phyloP scores from a whole-genome alignment of 2,329 filamentous ascomycete genomes.

The Cytospora chrysosperma region DNA sequence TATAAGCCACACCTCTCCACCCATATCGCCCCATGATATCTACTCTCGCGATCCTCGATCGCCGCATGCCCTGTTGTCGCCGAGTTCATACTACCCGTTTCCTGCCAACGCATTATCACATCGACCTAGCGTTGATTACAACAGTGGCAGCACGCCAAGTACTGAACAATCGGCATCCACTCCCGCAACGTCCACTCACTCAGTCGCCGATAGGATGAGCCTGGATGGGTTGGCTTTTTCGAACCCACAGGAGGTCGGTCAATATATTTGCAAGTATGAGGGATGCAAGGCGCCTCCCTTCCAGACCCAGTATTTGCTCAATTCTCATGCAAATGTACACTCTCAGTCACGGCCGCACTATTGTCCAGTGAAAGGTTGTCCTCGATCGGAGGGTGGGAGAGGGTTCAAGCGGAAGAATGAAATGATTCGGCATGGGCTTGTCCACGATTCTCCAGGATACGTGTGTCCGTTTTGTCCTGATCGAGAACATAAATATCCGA shows the following conservation, averaged over 20 bases:
- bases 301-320: conserved; percentile 74
- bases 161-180: conserved; percentile 46
- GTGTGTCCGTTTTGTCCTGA: conserved; percentile 95
- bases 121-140: conserved; percentile 43
- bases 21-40: conserved; percentile 49
- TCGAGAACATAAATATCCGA: conserved; percentile 88
- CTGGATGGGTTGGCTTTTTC: conserved; percentile 46
- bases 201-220: conserved; percentile 54
- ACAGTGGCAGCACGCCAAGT: conserved; percentile 43
- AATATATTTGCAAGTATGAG: conserved; percentile 56
- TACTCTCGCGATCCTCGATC: conserved; percentile 48
- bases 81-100: conserved; percentile 39
- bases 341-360: conserved; percentile 65
- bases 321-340: conserved; percentile 75
- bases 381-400: conserved; percentile 62
- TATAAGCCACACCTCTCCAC: conserved; percentile 44
- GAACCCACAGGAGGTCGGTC: conserved; percentile 46
- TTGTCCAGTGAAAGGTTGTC: conserved; percentile 60
- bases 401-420: conserved; percentile 73
- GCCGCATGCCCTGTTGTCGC: conserved; percentile 41
- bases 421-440: conserved; percentile 76
- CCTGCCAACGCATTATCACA: conserved; percentile 33
- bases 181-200: conserved; percentile 37
- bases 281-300: conserved; percentile 73
- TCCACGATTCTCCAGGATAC: conserved; percentile 92